Evolutionary conservation across 2,329 filamentous ascomycete species (phyloP).

Genomic region (Diaporthe longicolla): DNA sequence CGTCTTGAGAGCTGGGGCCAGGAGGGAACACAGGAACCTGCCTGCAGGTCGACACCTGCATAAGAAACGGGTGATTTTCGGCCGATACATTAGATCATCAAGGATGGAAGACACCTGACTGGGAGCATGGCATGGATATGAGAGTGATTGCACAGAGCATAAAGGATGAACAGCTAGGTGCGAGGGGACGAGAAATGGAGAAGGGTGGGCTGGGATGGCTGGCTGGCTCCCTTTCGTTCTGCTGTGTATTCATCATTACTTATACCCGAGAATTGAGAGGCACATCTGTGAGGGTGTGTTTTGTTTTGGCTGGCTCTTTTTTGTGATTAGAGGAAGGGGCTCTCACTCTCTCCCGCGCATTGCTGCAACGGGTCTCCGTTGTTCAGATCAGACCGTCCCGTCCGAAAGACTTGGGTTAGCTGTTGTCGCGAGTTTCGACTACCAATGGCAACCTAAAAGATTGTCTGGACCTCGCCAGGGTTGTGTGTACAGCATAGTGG

Average conservation of each 20-base stretch:
- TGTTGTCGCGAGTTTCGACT: too few species aligned
- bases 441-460: too few species aligned
- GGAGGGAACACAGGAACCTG: not conserved
- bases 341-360: too few species aligned
- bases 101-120: not conserved
- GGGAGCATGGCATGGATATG: not conserved
- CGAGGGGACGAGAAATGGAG: not conserved
- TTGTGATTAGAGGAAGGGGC: too few species aligned
- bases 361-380: too few species aligned
- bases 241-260: slow-evolving; percentile 17
- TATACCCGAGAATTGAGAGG: slow-evolving; percentile 26
- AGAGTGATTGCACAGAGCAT: not conserved
- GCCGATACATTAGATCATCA: not conserved
- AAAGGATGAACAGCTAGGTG: not conserved
- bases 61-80: too few species aligned
- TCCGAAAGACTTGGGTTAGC: too few species aligned
- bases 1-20: not conserved
- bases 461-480: too few species aligned
- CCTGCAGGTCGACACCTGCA: not conserved
- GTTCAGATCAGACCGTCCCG: too few species aligned
- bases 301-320: not conserved
- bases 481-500: too few species aligned
- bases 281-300: not conserved
- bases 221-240: not conserved
- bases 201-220: slow-evolving; percentile 42